Percentiles rank a stretch among this genome's conserved stretches.
phyloP scores from a whole-genome alignment of 1,284 basidiomycete genomes.

The Moesziomyces sp. region DNA sequence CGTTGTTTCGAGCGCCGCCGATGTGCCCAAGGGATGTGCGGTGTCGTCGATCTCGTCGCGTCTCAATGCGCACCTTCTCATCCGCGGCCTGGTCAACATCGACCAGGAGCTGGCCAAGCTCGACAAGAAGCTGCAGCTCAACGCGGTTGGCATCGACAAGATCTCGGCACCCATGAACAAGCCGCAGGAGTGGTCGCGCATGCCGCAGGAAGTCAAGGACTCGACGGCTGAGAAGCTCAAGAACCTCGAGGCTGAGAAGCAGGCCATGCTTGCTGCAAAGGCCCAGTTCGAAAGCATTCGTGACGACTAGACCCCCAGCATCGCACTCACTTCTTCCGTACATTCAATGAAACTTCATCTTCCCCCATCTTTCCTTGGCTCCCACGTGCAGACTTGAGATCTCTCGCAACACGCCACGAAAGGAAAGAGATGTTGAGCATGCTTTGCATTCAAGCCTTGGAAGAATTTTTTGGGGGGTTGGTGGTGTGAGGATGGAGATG shows the following conservation, averaged over 20 bases:
- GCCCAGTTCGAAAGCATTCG: constrained; percentile 60
- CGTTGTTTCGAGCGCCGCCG: constrained; percentile 73
- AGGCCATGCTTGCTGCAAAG: constrained; percentile 55
- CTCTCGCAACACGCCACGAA: no score
- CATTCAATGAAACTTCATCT: no score
- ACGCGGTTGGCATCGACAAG: constrained; percentile 52
- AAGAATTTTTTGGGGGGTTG: constrained; percentile 10
- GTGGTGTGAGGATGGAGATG: constrained; percentile 6
- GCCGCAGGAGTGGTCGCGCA: constrained; percentile 56
- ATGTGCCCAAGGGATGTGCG: constrained; percentile 87
- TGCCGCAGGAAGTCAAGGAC: constrained; percentile 60
- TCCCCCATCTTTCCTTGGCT: no score
- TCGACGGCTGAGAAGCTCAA: constrained; percentile 53
- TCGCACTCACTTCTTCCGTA: no score
- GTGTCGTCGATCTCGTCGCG: constrained; percentile 72
- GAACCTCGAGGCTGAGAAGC: constrained; percentile 52
- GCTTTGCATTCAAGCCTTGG: constrained; percentile 13
- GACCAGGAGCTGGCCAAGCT: constrained; percentile 62
- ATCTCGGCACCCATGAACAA: constrained; percentile 53
- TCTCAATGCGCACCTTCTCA: constrained; percentile 58
- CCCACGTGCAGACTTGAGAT: no score
- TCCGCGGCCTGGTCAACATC: constrained; percentile 62
- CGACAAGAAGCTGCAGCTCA: constrained; percentile 64
- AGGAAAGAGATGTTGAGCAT: constrained; percentile 8
- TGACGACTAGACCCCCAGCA: constrained; percentile 20